Percentiles rank a stretch among this genome's conserved stretches.
phyloP scores from a whole-genome alignment of 768 basidiomycete genomes.

The Mycena latifolia region DNA sequence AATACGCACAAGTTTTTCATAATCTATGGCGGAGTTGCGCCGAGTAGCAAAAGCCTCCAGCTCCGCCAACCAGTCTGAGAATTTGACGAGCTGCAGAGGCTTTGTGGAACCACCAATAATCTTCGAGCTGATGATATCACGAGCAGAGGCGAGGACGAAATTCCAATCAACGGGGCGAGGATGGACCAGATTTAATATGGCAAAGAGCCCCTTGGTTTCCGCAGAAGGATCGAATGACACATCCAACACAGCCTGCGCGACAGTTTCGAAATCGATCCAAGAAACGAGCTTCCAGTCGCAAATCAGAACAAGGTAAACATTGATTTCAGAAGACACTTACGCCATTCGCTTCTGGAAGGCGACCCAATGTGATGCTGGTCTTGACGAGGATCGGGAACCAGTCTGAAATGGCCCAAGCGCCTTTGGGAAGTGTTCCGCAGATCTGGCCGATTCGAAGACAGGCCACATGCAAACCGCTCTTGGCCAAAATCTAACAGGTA shows the following conservation, averaged over 20 bases:
- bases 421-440: constrained; percentile 47
- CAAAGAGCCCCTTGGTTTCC: constrained; percentile 20
- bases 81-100: constrained; percentile 27
- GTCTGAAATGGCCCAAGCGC: constrained; percentile 51
- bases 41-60: constrained; percentile 26
- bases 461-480: constrained; percentile 33
- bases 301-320: not conserved
- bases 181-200: constrained; percentile 50
- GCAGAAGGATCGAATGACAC: constrained; percentile 38
- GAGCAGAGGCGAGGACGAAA: constrained; percentile 37
- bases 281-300: constrained; percentile 42
- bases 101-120: not conserved
- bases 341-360: constrained; percentile 42
- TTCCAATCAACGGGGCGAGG: constrained; percentile 49
- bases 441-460: constrained; percentile 51
- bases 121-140: too few relatives aligned
- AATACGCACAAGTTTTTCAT: constrained; percentile 34
- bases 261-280: constrained; percentile 49
- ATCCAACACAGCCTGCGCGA: constrained; percentile 46
- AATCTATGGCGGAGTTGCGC: not conserved
- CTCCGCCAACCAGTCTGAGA: constrained; percentile 38
- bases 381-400: constrained; percentile 54
- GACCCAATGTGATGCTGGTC: constrained; percentile 44
- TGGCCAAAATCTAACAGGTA: constrained; percentile 31
- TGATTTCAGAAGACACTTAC: constrained; percentile 34